Conservation (phyloP, 2,329 filamentous ascomycete genomes). For the Apiospora sp. region DNA sequence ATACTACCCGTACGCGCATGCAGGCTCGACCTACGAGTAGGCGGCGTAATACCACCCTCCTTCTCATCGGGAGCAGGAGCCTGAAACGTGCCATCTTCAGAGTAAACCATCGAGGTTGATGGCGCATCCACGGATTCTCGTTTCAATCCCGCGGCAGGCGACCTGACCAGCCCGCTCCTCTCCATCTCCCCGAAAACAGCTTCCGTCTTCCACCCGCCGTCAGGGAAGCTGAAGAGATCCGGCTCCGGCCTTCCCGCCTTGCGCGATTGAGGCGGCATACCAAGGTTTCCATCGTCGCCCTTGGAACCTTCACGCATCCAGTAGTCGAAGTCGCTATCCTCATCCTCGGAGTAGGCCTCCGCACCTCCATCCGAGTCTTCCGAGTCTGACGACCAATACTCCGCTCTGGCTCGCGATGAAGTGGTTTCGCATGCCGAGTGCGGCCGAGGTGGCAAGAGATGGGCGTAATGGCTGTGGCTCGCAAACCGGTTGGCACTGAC, state of each 20-base stretch:
- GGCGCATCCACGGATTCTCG: constrained; percentile 56
- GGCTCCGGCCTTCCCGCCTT: constrained; percentile 50
- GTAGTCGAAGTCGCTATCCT: constrained; percentile 59
- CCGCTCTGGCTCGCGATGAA: not conserved
- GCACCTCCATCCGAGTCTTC: constrained; percentile 51
- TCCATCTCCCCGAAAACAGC: constrained; percentile 54
- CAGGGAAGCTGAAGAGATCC: constrained; percentile 63
- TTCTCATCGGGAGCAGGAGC: constrained; percentile 36
- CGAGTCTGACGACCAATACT: constrained; percentile 54
- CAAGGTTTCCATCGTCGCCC: constrained; percentile 34
- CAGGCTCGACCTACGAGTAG: constrained; percentile 62
- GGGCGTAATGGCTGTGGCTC: not conserved
- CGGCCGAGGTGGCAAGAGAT: constrained; percentile 48
- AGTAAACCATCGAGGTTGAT: constrained; percentile 50
- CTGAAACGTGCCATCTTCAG: constrained; percentile 47
- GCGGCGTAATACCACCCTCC: constrained; percentile 54
- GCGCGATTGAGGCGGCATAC: constrained; percentile 33
- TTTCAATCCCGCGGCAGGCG: constrained; percentile 42
- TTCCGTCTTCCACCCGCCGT: constrained; percentile 55
- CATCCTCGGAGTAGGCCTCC: constrained; percentile 44
- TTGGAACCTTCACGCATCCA: constrained; percentile 61
- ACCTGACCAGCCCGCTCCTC: constrained; percentile 44
- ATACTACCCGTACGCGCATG: constrained; percentile 53
- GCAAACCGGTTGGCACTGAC: not conserved
- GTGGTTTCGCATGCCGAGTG: constrained; percentile 57